Evolutionary conservation across 2,329 filamentous ascomycete species (phyloP).

Genomic region (Boeremia lycopersici): DNA sequence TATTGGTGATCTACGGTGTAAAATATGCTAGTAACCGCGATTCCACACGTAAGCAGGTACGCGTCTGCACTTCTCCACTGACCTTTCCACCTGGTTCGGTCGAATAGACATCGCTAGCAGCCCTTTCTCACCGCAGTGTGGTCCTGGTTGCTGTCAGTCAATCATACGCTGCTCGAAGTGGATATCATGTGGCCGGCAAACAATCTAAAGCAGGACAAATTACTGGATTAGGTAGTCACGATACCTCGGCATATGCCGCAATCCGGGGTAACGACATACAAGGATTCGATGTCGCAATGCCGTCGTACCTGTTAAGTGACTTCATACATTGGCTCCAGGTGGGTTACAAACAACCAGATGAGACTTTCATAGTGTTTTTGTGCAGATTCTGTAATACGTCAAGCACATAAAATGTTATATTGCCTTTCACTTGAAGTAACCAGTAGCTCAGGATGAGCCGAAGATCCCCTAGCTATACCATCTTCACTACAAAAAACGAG

Average conservation of each 20-base stretch:
- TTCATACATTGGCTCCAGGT: too few relatives aligned
- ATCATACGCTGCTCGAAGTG: neutral
- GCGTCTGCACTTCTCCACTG: neutral
- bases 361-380: too few relatives aligned
- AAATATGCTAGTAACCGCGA: neutral
- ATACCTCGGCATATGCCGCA: conserved; percentile 4
- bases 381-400: too few relatives aligned
- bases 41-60: neutral
- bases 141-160: conserved; percentile 6
- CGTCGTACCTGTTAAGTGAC: neutral
- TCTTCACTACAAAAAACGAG: too few relatives aligned
- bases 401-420: too few relatives aligned
- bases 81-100: conserved; percentile 1
- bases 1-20: neutral
- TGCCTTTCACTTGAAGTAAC: too few relatives aligned
- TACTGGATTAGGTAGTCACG: neutral
- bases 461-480: too few relatives aligned
- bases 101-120: neutral
- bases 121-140: neutral
- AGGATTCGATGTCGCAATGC: conserved; percentile 21
- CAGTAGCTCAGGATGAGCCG: too few relatives aligned
- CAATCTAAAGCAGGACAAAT: conserved; percentile 10
- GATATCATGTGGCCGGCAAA: conserved; percentile 1
- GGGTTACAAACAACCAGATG: too few relatives aligned
- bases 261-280: conserved; percentile 20